Evolutionary conservation across 2,329 filamentous ascomycete species (phyloP), one percentile per base, ranked within the genome.

Genomic region (Pseudogymnoascus sp.): DNA sequence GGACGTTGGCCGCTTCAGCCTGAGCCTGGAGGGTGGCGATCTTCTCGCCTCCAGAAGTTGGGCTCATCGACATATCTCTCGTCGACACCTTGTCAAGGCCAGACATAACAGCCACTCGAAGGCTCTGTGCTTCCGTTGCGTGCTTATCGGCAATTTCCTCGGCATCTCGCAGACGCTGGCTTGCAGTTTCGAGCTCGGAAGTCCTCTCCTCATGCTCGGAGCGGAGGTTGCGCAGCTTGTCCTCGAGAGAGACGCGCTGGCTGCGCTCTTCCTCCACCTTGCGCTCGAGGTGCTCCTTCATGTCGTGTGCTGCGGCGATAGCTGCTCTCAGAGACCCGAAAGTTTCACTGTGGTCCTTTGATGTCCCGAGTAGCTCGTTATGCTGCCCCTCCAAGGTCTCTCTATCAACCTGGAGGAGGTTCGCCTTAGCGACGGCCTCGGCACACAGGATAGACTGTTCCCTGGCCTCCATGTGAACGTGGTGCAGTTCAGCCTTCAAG

Each of bases 131-230:
- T 77, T 99, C 95, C 68, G 87, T 85, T 4, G 92, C 90, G 74
- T 96, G 88, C 68, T 88, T 91, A 70, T 95, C 90, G 1, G 90
- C 90, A 50, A 97, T 77, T 71, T 96, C 91, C 75, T 99, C 92
- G 0, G 91, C 86, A 74, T 97, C 92, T 42, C 84, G 86, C 59
- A 99, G 77, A 60, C 90, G 87, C 68, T 91, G 86, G 1, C 84
- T 87, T 0, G 86, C 82, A 18, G 82, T 83, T 50, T 92, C 90
- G 2, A 97, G 80, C 72, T 99, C 93, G 0, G 85, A 80, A 8
- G 85, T 88, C 35, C 86, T 84, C 61, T 89, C 84, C 71, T 97
- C 94, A 70, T 96, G 90, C 72, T 97, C 92, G 21, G 85, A 80
- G 73, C 88, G 89, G 40, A 97, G 82, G 67, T 89, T 87, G 59